Evolutionary conservation across 2,329 filamentous ascomycete genomes (phyloP).

Genomic region (Lecanicillium sp.): DNA sequence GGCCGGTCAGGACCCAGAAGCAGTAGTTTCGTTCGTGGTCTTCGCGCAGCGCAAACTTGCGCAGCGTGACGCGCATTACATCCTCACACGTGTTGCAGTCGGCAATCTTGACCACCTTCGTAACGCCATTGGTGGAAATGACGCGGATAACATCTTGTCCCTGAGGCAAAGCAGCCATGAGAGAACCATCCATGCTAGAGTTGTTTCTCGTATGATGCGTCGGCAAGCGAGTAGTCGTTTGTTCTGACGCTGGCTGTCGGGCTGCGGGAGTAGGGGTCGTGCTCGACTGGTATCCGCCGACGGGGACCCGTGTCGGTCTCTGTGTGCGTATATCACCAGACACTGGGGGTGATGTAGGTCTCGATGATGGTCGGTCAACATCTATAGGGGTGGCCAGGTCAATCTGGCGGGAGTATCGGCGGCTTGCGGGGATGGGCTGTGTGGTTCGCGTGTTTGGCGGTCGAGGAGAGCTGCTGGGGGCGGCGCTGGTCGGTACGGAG

Average conservation of each 20-base stretch:
- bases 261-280: conserved; percentile 44
- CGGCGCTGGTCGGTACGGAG: conserved; percentile 20
- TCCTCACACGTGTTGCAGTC: conserved; percentile 89
- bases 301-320: conserved; percentile 49
- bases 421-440: conserved; percentile 34
- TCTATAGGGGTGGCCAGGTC: conserved; percentile 38
- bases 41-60: conserved; percentile 81
- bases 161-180: conserved; percentile 77
- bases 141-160: conserved; percentile 88
- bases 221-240: conserved; percentile 52
- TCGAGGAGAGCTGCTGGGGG: conserved; percentile 38
- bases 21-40: conserved; percentile 93
- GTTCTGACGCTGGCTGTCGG: conserved; percentile 56
- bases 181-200: conserved; percentile 76
- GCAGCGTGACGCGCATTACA: conserved; percentile 80
- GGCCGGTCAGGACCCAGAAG: conserved; percentile 85
- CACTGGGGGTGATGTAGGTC: conserved; percentile 14
- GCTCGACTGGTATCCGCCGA: conserved; percentile 39
- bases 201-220: conserved; percentile 65
- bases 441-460: conserved; percentile 49
- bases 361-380: conserved; percentile 16
- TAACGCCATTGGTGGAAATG: conserved; percentile 84
- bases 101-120: conserved; percentile 88
- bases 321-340: conserved; percentile 48
- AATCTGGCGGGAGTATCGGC: conserved; percentile 57